phyloP scores from a whole-genome alignment of 1,284 basidiomycete genomes.

The Trichosporon inkin region DNA sequence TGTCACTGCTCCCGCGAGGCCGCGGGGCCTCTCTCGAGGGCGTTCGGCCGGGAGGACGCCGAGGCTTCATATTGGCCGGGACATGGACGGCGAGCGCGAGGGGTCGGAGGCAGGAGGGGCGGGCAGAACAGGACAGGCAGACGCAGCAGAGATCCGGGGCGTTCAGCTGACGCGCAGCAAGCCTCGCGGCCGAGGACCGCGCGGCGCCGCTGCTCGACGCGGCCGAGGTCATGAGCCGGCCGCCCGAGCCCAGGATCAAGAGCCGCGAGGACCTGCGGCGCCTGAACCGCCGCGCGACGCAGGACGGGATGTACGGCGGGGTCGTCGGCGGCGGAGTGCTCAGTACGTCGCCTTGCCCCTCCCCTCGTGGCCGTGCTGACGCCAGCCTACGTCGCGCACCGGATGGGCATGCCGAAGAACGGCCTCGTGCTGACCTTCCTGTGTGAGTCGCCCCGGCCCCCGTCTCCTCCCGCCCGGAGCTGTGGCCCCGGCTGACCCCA shows the following conservation, averaged over 20 bases:
- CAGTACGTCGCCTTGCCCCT: slow-evolving; percentile 14
- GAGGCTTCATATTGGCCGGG: too few relatives aligned
- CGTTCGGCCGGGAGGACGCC: too few relatives aligned
- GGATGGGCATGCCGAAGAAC: slow-evolving; percentile 23
- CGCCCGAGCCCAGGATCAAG: slow-evolving; percentile 13
- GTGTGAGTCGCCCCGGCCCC: slow-evolving; percentile 17
- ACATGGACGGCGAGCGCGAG: too few relatives aligned
- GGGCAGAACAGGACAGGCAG: neutral
- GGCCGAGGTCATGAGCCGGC: neutral
- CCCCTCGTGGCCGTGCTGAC: slow-evolving; percentile 10
- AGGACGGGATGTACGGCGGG: slow-evolving; percentile 24
- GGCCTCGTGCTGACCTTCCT: slow-evolving; percentile 31
- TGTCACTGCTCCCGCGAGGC: too few relatives aligned
- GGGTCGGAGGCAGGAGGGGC: too few relatives aligned
- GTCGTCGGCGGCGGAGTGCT: slow-evolving; percentile 20
- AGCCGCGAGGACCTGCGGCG: slow-evolving; percentile 17
- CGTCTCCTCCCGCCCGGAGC: neutral
- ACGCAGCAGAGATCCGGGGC: neutral
- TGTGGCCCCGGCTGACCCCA: slow-evolving; percentile 9
- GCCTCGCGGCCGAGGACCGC: neutral
- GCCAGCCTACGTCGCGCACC: slow-evolving; percentile 15
- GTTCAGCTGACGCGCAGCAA: neutral
- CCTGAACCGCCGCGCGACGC: slow-evolving; percentile 21
- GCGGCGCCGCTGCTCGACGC: slow-evolving; percentile 11
- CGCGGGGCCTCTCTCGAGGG: too few relatives aligned